Conservation (phyloP, 257 asterid species). For the Solanum ossicruentum region DNA sequence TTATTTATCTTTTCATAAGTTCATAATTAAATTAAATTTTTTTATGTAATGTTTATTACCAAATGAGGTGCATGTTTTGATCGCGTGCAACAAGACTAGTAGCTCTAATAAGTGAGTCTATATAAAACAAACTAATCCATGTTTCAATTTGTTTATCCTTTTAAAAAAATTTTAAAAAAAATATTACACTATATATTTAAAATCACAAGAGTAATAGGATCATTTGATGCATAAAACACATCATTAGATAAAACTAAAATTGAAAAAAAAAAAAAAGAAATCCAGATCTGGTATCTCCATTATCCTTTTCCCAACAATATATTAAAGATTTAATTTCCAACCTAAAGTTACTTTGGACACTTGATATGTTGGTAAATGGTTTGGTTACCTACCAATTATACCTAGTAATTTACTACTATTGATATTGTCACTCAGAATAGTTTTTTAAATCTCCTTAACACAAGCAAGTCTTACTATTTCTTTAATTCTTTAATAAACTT, state of each 20-base stretch:
- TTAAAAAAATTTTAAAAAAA: background rate
- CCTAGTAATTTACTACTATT: background rate
- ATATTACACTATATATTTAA: background rate
- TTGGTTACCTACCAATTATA: background rate
- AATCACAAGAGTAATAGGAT: background rate
- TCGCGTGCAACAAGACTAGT: background rate
- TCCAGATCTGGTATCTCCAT: background rate
- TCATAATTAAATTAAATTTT: too few relatives aligned
- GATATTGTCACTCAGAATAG: background rate
- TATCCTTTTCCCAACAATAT: background rate
- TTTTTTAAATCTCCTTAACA: background rate
- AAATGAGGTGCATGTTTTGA: too few relatives aligned
- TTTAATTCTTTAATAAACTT: background rate
- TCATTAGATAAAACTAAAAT: background rate
- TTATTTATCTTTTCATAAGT: too few relatives aligned
- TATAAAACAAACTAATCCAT: background rate
- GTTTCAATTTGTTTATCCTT: background rate
- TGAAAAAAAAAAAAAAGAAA: too few relatives aligned
- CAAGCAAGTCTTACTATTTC: too few relatives aligned
- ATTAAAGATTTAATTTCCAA: background rate
- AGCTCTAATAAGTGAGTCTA: background rate
- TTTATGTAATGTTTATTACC: too few relatives aligned
- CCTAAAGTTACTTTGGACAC: background rate
- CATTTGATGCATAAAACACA: background rate
- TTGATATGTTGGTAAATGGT: background rate